Base-by-base conservation (phyloP, 306 rosid genomes). In the Rubus idaeus region DNA sequence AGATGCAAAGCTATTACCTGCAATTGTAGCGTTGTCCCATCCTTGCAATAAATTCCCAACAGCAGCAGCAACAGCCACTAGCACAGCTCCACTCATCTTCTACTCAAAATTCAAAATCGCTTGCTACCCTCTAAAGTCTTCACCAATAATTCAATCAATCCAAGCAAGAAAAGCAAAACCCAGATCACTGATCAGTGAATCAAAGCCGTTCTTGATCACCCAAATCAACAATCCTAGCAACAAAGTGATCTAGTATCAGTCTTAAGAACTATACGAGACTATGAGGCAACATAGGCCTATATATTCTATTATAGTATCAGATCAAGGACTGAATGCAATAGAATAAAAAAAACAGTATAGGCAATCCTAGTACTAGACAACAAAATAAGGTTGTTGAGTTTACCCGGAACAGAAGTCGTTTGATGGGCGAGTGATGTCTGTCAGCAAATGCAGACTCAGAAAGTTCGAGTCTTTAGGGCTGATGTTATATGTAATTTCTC, bases 11-110 rank as follows among this genome's bases (percentile, higher is more conserved):
- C 41, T 17, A 26, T 51, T 74, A 92, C 98, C 96, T 74, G 98
- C 98, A 35, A 95, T 88, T 20, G 99, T 91, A 17, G 99, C 94
- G 88, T 90, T 95, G 81, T 95, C 99, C 99, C 99, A 92, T 79
- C 99, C 99, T 57, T 89, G 80, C 23, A 95, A 85, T 17, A 92
- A 81, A 77, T 90, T 95, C 61, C 99, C 99, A 71, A 95, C 78
- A n/a, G 99, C 94, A 30, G 99, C 97, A 73, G 92, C 97, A 78
- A 87, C 63, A 17, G 99, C 97, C 58, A 95, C 88, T 67, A 92
- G 77, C 77, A 92, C 97, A 70, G 92, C 95, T 69, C 91, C 92
- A 81, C 91, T 82, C 96, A 89, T 95, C 84, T 83, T 77, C 58
- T 47, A 35, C 74, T 26, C 68, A 46, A 64, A 70, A 47, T 26